Evolutionary conservation across 2,329 filamentous ascomycete genomes (phyloP).

Genomic region (Polytolypa hystricis): DNA sequence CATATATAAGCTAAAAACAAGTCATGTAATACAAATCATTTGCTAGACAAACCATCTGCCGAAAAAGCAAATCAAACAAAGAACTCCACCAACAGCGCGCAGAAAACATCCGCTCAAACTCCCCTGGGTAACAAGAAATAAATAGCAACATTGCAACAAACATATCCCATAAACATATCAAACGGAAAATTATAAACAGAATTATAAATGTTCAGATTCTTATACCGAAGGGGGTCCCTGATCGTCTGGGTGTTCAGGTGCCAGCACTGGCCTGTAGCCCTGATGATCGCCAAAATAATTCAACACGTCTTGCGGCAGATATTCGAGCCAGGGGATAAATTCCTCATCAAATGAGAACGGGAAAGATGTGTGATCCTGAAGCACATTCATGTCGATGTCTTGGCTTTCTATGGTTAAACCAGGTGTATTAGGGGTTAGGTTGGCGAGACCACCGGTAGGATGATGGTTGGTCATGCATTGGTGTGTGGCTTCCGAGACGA

Average conservation of each 20-base stretch:
- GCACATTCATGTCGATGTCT: constrained; percentile 61
- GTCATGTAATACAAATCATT: no score
- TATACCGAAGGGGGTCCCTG: constrained; percentile 13
- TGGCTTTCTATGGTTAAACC: constrained; percentile 63
- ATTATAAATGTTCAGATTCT: not conserved
- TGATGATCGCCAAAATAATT: constrained; percentile 40
- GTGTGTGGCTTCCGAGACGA: not conserved
- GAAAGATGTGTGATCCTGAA: constrained; percentile 35
- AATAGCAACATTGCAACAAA: not conserved
- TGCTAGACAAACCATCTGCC: no score
- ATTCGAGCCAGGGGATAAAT: constrained; percentile 66
- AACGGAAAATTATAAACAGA: no score
- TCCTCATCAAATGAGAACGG: constrained; percentile 40
- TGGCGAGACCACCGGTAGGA: constrained; percentile 5
- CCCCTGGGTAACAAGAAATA: no score
- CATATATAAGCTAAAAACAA: no score
- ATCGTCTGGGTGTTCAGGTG: constrained; percentile 15
- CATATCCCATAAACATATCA: not conserved
- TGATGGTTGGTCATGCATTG: not conserved
- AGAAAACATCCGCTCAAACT: no score
- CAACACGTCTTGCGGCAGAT: constrained; percentile 56
- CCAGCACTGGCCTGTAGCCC: constrained; percentile 21
- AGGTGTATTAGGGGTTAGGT: constrained; percentile 36
- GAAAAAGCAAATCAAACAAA: no score
- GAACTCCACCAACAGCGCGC: no score